phyloP scores from a whole-genome alignment of 306 rosid species.

The Cyclanthera cordifolia region DNA sequence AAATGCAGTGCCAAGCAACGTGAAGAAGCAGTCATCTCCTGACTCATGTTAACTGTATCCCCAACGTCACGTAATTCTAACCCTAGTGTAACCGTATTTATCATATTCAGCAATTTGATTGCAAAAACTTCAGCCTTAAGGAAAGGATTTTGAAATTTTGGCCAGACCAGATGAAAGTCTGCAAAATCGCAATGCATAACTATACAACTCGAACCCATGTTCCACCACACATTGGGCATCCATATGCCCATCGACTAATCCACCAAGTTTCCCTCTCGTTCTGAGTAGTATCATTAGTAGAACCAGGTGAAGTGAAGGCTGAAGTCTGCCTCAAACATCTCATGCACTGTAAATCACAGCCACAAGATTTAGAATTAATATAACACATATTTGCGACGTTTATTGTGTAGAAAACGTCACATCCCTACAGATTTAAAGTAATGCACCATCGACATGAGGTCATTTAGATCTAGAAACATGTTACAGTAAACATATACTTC shows the following conservation, averaged over 20 bases:
- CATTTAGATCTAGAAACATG: constrained; percentile 7
- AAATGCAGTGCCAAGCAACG: neutral
- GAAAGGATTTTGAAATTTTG: neutral
- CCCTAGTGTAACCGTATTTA: neutral
- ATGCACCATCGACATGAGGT: neutral
- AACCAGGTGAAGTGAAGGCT: constrained; percentile 60
- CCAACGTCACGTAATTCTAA: neutral
- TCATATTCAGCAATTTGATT: neutral
- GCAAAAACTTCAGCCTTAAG: neutral
- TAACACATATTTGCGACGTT: neutral
- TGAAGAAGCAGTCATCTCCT: neutral
- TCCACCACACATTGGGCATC: constrained; percentile 98
- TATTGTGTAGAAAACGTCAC: neutral
- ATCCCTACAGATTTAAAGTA: neutral
- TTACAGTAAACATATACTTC: neutral
- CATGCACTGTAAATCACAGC: constrained; percentile 57
- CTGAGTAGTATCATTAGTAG: constrained; percentile 38
- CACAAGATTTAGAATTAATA: neutral
- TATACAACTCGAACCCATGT: constrained; percentile 95
- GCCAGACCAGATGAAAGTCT: neutral
- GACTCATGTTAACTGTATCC: neutral
- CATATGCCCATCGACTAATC: constrained; percentile 95
- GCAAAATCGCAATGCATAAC: constrained; percentile 8
- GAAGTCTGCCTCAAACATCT: constrained; percentile 95
- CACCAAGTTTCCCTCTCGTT: constrained; percentile 71